phyloP scores from a whole-genome alignment of 306 rosid species.

The barrel medic (Medicago truncatula) region DNA sequence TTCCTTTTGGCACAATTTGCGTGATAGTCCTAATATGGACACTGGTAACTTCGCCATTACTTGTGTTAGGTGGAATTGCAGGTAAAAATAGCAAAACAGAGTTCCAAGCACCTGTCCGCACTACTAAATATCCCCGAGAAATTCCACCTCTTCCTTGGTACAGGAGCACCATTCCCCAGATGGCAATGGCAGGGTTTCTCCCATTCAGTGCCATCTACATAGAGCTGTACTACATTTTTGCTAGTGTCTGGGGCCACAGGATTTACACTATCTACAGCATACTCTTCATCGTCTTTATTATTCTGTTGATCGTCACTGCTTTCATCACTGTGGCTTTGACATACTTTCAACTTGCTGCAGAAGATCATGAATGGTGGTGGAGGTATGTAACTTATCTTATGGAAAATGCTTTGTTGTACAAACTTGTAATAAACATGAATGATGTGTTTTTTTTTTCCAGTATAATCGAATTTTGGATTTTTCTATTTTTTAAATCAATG shows the following conservation, averaged over 20 bases:
- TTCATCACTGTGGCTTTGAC: slow-evolving; percentile 98
- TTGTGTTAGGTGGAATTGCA: slow-evolving; percentile 95
- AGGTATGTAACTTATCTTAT: slow-evolving; percentile 57
- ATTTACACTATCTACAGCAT: slow-evolving; percentile 97
- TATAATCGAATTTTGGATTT: not conserved
- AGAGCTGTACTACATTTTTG: slow-evolving; percentile 96
- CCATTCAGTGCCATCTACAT: slow-evolving; percentile 98
- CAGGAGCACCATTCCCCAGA: slow-evolving; percentile 88
- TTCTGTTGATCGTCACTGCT: slow-evolving; percentile 96
- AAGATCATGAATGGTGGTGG: slow-evolving; percentile 99
- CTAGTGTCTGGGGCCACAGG: slow-evolving; percentile 99
- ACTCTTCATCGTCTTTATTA: slow-evolving; percentile 89
- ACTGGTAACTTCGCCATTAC: slow-evolving; percentile 89
- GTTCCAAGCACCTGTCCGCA: slow-evolving; percentile 94
- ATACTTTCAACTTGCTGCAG: slow-evolving; percentile 99
- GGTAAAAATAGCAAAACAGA: slow-evolving; percentile 92
- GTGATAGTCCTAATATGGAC: slow-evolving; percentile 97
- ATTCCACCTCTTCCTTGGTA: slow-evolving; percentile 94
- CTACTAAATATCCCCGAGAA: slow-evolving; percentile 94
- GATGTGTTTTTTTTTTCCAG: not conserved
- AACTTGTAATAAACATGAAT: not conserved
- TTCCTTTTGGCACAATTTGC: slow-evolving; percentile 92
- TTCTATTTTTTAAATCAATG: not conserved
- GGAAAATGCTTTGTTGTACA: not conserved
- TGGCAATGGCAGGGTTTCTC: slow-evolving; percentile 99